These are phyloP conservation scores for Exsudoporus frostii DNA, from an alignment of 768 basidiomycete genomes.

Conservation along the genomic window DNA sequence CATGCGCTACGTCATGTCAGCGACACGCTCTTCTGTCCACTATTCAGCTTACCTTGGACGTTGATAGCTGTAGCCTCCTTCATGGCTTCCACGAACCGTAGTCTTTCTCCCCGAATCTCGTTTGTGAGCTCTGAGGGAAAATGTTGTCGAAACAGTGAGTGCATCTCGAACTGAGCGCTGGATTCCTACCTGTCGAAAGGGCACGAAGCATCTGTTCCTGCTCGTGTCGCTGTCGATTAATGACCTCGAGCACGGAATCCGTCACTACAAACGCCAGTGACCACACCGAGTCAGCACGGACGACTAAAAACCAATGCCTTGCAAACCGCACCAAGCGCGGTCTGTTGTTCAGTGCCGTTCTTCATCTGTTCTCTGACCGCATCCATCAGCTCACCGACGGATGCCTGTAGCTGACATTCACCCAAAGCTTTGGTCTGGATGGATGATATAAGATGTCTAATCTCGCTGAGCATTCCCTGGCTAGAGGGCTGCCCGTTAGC, in stretches of 20 bases:
- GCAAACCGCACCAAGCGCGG: constrained; percentile 33
- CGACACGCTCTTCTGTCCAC: background rate
- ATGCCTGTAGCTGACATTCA: constrained; percentile 30
- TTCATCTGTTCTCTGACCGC: constrained; percentile 41
- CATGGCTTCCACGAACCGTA: constrained; percentile 93
- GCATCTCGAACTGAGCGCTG: background rate
- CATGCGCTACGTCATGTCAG: constrained; percentile 53
- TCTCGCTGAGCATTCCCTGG: constrained; percentile 33
- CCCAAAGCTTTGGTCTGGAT: constrained; percentile 32
- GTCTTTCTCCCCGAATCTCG: constrained; percentile 82
- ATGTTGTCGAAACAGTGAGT: background rate
- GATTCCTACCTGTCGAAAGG: constrained; percentile 57
- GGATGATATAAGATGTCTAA: constrained; percentile 35
- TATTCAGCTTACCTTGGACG: constrained; percentile 55
- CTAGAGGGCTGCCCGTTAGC: constrained; percentile 7
- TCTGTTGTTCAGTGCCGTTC: constrained; percentile 39
- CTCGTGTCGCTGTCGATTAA: constrained; percentile 68
- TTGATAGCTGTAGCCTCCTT: constrained; percentile 89
- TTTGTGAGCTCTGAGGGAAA: constrained; percentile 60
- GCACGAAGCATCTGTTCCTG: constrained; percentile 68
- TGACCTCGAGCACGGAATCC: constrained; percentile 54
- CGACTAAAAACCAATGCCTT: constrained; percentile 8
- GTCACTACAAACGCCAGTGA: constrained; percentile 39
- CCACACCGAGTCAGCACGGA: constrained; percentile 6
- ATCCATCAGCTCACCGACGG: constrained; percentile 37